Base-by-base conservation (phyloP, 73 alveolate genomes). In the Paramecium sexaurelia region DNA sequence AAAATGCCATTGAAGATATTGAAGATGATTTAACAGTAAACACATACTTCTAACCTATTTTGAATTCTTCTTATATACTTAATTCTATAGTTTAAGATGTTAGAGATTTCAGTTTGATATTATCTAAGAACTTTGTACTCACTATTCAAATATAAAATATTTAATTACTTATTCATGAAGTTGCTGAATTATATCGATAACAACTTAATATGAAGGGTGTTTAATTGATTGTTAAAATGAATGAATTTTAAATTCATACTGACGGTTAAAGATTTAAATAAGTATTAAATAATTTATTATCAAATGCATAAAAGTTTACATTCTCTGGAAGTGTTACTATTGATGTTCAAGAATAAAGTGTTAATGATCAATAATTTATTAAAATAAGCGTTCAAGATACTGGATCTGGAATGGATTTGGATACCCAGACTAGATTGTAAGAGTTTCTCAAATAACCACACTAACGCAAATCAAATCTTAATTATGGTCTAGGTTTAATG, bases 221-320 rank as follows among this genome's bases (percentile, higher is more conserved):
- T 19, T 8, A 78, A 78, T 20, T 78, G 5, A 33, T 17, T 22
- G 71, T 78, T 26, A 41, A 78, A 24, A 61, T 33, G n/a, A 32
- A 78, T 19, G 90, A 78, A 29, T 37, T 43, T 8, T 1, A 8
- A 0, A 22, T 78, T 7, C 15, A 39, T 19, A 78, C 90, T n/a
- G 90, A 78, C 41, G 75, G 73, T 3, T 7, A 78, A 43, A 7
- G 71, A 39, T 20, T 78, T 40, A 78, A 78, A 22, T 41, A 78
- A 78, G 43, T 32, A 3, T 45, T 78, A n/a, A 45, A 20, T 78
- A 41, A 78, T 41, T n/a, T 78, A 1, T n/a, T 78, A 4, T 78
- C 90, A 2, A 78, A 78, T 78, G 90, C 90, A 4, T 43, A 78
- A 45, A 78, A 78, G 24, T 78, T 78, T 22, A 78, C 90, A 29